phyloP scores from a whole-genome alignment of 2,329 filamentous ascomycete genomes.

The Aspergillus persii region DNA sequence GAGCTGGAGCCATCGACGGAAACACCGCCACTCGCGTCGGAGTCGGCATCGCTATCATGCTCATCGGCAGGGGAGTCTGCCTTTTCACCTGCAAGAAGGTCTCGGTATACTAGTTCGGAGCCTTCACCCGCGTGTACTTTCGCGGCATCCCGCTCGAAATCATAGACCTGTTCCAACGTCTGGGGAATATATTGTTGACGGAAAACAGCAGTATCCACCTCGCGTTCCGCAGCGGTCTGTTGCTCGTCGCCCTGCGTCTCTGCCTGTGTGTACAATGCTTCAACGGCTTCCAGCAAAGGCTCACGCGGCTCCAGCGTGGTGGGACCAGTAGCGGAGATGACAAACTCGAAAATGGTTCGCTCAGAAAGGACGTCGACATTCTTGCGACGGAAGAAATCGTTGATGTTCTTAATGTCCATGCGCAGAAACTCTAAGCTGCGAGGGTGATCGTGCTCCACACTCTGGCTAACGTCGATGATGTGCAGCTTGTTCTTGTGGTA shows the following conservation, averaged over 20 bases:
- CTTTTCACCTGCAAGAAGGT: conserved; percentile 70
- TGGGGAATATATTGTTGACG: conserved; percentile 95
- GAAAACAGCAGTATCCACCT: conserved; percentile 87
- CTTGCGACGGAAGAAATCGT: conserved; percentile 85
- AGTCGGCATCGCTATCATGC: conserved; percentile 34
- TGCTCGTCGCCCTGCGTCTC: conserved; percentile 51
- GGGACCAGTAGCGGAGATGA: conserved; percentile 61
- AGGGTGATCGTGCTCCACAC: conserved; percentile 94
- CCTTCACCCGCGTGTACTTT: conserved; percentile 71
- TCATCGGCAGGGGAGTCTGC: conserved; percentile 13
- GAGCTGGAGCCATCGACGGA: conserved; percentile 33
- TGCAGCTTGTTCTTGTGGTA: conserved; percentile 81
- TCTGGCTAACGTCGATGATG: conserved; percentile 97
- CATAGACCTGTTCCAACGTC: conserved; percentile 92
- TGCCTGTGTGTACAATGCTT: conserved; percentile 63
- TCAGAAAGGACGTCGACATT: conserved; percentile 79
- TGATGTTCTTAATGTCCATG: conserved; percentile 98
- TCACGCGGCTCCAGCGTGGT: conserved; percentile 42
- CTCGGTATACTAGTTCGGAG: conserved; percentile 77
- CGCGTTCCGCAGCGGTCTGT: conserved; percentile 38
- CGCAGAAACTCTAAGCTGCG: conserved; percentile 87
- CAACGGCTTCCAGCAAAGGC: conserved; percentile 60
- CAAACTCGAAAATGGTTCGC: conserved; percentile 77
- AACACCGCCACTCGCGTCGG: conserved; percentile 36
- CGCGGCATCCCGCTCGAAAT: conserved; percentile 86